Base-by-base conservation (phyloP, 192 early-diverging fungal species). In the Umbelopsis vinacea region DNA sequence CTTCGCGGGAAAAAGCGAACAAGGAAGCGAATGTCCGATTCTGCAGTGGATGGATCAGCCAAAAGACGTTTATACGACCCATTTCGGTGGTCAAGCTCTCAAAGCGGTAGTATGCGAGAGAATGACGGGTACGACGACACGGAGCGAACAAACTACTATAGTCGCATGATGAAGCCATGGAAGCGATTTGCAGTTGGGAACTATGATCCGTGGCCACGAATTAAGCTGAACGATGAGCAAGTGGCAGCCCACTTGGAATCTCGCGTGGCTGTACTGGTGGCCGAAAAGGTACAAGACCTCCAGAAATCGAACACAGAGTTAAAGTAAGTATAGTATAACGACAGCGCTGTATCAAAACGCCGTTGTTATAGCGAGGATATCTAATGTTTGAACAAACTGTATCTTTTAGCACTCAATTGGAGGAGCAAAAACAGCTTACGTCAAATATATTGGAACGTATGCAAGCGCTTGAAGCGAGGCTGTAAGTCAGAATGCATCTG, bases 1-100 rank as follows among this genome's bases (percentile, higher is more conserved):
- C 11, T 79, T 81, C 15, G 82, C 70, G 4, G 81, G 80, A 67
- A 84, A 79, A 77, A 76, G 75, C 5, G 77, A 78, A 11, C 81
- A 79, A 76, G 79, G 71, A 53, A 46, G 74, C 14, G 82, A 80
- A 77, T 69, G 72, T 10, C 77, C 46, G 22, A 68, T 11, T 52
- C 46, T 17, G 24, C 22, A 9, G 19, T 46, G 46, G 52, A 46
- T 46, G n/a, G 47, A 38, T 23, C 69, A 14, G 24, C 22, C 3
- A 45, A 50, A 54, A 45, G 23, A 45, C 48, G 37, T 11, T 17
- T 23, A 19, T 24, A 60, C 17, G 71, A 33, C n/a, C 37, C 48
- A 54, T 63, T 19, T 37, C 26, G 48, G 14, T 71, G 48, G 46
- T 6, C 22, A 23, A 23, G 23, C 7, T 23, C 11, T 54, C 53